Evolutionary conservation across 208 protist species (phyloP), one percentile per base, ranked within the genome.

Genomic region (Leishmania gerbilli): DNA sequence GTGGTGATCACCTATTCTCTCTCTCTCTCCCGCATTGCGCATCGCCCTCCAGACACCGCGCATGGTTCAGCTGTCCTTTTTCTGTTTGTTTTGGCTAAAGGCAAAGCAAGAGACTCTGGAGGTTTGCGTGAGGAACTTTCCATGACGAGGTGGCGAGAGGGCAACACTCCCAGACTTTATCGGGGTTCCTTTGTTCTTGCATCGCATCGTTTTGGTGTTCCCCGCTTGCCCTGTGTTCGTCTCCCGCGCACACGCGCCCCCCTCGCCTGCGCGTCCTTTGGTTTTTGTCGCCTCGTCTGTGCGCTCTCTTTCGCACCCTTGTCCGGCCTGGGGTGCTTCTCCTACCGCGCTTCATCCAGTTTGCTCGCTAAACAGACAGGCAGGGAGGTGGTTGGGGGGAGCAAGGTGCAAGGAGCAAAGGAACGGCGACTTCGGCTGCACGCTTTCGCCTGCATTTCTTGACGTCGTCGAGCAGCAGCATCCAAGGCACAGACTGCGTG

Each of bases 191-290:
- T 45, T 53, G 74, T 56, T 19, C 40, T 31, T 47, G 31, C 13
- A 56, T 51, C 62, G 62, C 51, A 17, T 40, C 1, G 53, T 31
- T 31, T 87, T 72, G 11, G 37, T 11, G 6, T n/a, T 68, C 62
- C 8, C 15, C 31, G 34, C 7, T 76, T 49, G 2, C 67, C 11
- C 31, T 76, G 0, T 53, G 21, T 24, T 69, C 53, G 87, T 78
- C 40, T 71, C 64, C 71, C 85, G 37, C 21, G 42, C 58, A 79
- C 78, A n/a, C 69, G 80, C 64, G 37, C 31, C 2, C 49, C 4
- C 5, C 31, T 19, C 60, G n/a, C 11, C 2, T 19, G 31, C 31
- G 21, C 31, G 7, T 21, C 13, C 5, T 34, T 68, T 17, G 40
- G 21, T 17, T 17, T 68, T 13, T 68, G 27, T 24, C 31, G 31